Percentiles rank a stretch among this genome's conserved stretches.
phyloP scores from a whole-genome alignment of 331 rosid genomes.

The Acacia concinna region DNA sequence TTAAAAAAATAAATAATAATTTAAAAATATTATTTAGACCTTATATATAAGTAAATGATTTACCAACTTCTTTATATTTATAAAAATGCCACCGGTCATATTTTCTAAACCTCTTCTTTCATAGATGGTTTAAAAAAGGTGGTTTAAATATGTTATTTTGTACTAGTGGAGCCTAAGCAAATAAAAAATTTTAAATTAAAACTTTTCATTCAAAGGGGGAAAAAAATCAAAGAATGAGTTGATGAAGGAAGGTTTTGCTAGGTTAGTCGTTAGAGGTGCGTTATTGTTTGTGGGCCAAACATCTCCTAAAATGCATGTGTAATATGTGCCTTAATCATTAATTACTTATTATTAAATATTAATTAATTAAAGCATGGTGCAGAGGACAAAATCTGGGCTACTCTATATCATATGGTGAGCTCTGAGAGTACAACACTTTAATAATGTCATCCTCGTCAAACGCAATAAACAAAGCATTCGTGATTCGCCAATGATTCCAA shows the following conservation, averaged over 20 bases:
- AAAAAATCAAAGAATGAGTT: neutral
- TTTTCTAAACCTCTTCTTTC: too few species aligned
- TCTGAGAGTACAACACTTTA: neutral
- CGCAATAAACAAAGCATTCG: slow-evolving; percentile 7
- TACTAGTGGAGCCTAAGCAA: too few species aligned
- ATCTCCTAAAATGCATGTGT: neutral
- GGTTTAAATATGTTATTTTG: too few species aligned
- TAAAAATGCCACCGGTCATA: too few species aligned
- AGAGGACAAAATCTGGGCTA: neutral
- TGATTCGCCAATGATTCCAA: neutral
- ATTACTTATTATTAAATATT: neutral
- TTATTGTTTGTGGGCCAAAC: neutral
- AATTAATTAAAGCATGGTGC: neutral
- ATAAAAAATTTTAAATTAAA: too few species aligned
- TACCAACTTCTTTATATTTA: too few species aligned
- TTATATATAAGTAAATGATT: too few species aligned
- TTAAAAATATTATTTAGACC: too few species aligned
- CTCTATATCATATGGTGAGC: neutral
- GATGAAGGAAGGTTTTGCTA: neutral
- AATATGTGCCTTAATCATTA: neutral
- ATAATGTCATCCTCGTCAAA: slow-evolving; percentile 6
- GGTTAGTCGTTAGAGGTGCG: neutral
- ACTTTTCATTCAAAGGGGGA: too few species aligned
- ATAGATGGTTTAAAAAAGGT: too few species aligned
- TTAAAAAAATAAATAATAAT: too few species aligned